These are phyloP conservation scores for Ustilago loliicola DNA, from an alignment of 1,284 basidiomycete species.

Conservation along the genomic window DNA sequence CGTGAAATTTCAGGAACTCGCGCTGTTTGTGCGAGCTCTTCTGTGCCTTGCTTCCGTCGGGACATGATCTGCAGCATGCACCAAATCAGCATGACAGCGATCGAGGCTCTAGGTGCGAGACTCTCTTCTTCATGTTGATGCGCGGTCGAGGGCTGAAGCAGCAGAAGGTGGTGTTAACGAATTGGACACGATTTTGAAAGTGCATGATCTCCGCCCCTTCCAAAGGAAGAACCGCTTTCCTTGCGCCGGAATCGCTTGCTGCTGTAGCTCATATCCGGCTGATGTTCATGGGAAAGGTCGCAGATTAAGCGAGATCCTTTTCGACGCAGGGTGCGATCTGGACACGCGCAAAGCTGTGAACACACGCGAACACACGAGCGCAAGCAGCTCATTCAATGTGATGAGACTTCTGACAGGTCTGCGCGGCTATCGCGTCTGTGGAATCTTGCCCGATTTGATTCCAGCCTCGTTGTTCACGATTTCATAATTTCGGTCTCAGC, in stretches of 20 bases:
- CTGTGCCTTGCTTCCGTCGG: not conserved
- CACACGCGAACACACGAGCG: not conserved
- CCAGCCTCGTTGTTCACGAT: not conserved
- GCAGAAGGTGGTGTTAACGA: no score
- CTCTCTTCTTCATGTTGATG: no score
- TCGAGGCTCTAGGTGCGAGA: no score
- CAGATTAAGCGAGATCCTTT: not conserved
- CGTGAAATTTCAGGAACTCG: not conserved
- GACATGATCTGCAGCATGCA: no score
- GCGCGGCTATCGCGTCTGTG: conserved; percentile 1
- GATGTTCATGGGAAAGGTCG: not conserved
- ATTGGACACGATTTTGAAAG: no score
- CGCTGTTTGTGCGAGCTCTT: not conserved
- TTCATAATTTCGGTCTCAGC: not conserved
- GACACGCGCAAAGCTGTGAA: conserved; percentile 2
- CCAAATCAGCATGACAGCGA: no score
- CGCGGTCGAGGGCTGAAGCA: no score
- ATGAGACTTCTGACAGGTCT: not conserved
- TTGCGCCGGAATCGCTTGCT: no score
- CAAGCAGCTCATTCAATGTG: not conserved
- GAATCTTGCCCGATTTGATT: not conserved
- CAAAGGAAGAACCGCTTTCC: no score
- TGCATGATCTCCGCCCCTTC: no score
- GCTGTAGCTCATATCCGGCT: not conserved
- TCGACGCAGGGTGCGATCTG: conserved; percentile 24